These are phyloP conservation scores for Gossypium mustelinum DNA, from an alignment of 345 rosid species.

Conservation along the genomic window DNA sequence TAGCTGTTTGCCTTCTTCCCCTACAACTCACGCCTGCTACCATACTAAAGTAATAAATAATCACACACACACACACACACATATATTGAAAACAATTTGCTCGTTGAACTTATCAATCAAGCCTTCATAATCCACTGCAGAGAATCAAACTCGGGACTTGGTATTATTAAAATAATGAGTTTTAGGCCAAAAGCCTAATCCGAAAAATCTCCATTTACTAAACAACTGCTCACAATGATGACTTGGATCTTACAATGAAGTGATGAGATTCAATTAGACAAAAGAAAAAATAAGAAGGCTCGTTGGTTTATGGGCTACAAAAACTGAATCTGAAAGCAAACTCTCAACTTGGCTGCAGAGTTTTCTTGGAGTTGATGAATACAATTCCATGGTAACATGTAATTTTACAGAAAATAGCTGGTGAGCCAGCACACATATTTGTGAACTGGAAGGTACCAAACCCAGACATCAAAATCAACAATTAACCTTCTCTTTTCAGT, in stretches of 20 bases:
- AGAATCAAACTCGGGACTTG: neutral
- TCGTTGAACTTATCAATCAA: too few species aligned
- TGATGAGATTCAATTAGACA: neutral
- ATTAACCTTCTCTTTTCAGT: neutral
- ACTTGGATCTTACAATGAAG: constrained; percentile 1
- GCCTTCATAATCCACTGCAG: neutral
- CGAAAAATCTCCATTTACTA: neutral
- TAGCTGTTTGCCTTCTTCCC: too few species aligned
- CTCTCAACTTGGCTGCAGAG: neutral
- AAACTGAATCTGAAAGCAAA: neutral
- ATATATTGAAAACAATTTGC: too few species aligned
- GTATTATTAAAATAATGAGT: neutral
- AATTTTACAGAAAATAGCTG: constrained; percentile 14
- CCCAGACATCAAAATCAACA: neutral
- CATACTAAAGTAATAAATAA: too few species aligned
- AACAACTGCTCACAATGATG: neutral
- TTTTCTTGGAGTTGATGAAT: neutral
- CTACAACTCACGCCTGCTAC: too few species aligned
- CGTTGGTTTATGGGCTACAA: neutral
- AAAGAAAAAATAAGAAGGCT: neutral
- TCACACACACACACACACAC: too few species aligned
- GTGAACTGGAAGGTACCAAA: neutral
- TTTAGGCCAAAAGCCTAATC: neutral
- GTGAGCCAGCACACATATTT: constrained; percentile 4
- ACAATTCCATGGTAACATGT: constrained; percentile 2